Evolutionary conservation across 2,329 filamentous ascomycete species (phyloP).

Genomic region (Penicillium sp.): DNA sequence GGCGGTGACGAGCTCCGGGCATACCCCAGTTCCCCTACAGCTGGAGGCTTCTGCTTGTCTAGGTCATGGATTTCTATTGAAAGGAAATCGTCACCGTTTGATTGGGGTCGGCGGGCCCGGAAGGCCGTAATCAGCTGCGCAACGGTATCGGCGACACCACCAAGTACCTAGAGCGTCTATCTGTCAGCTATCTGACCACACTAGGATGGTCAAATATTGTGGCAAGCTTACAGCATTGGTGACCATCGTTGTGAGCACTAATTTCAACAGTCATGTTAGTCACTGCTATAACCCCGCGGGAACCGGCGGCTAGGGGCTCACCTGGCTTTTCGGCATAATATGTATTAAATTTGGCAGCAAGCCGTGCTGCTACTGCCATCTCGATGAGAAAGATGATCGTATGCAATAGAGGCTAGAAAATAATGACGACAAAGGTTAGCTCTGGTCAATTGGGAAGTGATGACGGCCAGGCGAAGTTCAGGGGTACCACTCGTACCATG

Average conservation of each 20-base stretch:
- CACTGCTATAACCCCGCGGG: neutral
- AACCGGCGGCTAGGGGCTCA: slow-evolving; percentile 44
- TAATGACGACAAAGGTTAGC: slow-evolving; percentile 16
- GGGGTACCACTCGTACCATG: slow-evolving; percentile 35
- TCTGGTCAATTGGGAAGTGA: neutral
- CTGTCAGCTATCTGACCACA: slow-evolving; percentile 9
- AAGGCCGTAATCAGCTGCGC: slow-evolving; percentile 89
- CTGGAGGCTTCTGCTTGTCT: slow-evolving; percentile 72
- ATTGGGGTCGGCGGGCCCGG: slow-evolving; percentile 59
- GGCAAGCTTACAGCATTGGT: slow-evolving; percentile 74
- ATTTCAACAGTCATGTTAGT: slow-evolving; percentile 19
- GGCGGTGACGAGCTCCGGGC: slow-evolving; percentile 66
- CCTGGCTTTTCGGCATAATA: slow-evolving; percentile 90
- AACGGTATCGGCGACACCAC: slow-evolving; percentile 93
- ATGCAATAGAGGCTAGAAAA: slow-evolving; percentile 77
- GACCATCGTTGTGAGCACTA: slow-evolving; percentile 97
- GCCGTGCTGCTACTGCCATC: slow-evolving; percentile 77
- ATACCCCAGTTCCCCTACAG: slow-evolving; percentile 65
- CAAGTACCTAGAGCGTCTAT: slow-evolving; percentile 61
- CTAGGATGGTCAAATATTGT: neutral
- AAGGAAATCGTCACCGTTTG: slow-evolving; percentile 63
- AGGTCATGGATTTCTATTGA: slow-evolving; percentile 88
- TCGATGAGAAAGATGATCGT: slow-evolving; percentile 81
- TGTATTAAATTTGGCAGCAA: slow-evolving; percentile 84
- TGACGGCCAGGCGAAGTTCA: neutral